Evolutionary conservation across 1,139 yeast species (phyloP).

Genomic region (Saccharomyces hybrid): DNA sequence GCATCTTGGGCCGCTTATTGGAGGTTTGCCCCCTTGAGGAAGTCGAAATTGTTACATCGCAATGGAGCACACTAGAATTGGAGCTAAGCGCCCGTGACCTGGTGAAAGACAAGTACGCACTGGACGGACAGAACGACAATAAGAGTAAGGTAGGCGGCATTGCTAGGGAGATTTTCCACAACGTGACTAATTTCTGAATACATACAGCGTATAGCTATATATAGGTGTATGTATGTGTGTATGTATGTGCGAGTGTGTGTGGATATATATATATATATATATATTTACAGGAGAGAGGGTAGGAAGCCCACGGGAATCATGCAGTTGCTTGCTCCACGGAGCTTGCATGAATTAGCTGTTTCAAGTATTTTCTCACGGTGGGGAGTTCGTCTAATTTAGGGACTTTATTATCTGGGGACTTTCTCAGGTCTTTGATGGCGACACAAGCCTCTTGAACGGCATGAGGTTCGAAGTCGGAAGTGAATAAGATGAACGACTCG

Average conservation of each 20-base stretch:
- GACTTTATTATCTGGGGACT: conserved; percentile 22
- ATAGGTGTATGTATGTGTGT: not conserved
- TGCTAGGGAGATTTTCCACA: not conserved
- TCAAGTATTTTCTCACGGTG: conserved; percentile 28
- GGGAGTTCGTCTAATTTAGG: conserved; percentile 32
- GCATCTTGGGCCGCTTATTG: conserved; percentile 42
- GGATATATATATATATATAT: not conserved
- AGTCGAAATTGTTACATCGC: conserved; percentile 35
- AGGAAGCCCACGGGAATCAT: not conserved
- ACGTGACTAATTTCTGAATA: not conserved
- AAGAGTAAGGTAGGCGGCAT: not conserved
- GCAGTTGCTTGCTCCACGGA: conserved; percentile 1
- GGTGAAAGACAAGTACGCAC: conserved; percentile 21
- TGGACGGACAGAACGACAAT: conserved; percentile 5
- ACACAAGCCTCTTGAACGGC: conserved; percentile 46
- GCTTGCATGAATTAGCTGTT: conserved; percentile 16
- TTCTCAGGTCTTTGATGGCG: conserved; percentile 40
- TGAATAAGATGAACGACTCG: conserved; percentile 44
- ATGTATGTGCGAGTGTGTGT: not conserved
- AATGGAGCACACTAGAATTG: conserved; percentile 38
- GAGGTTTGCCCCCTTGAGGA: conserved; percentile 38
- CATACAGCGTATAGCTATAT: not conserved
- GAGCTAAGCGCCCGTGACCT: conserved; percentile 30
- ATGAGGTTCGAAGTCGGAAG: conserved; percentile 40
- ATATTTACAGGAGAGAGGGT: not conserved